Base-by-base conservation (phyloP, 2,329 filamentous ascomycete genomes). In the Phaeoacremonium minimum region DNA sequence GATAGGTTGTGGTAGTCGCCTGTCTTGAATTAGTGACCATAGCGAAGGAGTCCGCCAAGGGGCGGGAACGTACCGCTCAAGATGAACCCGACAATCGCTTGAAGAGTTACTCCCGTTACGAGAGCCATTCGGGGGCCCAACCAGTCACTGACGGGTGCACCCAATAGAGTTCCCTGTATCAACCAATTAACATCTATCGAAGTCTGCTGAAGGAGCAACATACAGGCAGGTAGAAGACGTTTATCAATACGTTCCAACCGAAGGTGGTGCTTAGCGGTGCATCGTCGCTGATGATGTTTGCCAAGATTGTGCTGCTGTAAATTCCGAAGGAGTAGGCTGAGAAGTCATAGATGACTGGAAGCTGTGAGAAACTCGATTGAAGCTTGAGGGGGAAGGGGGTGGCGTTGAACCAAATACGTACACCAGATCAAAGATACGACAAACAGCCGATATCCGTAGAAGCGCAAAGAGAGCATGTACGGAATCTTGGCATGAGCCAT, bases 191-290 rank as follows among this genome's bases (percentile, higher is more conserved):
- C n/a, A n/a, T n/a, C n/a, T n/a, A n/a, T n/a, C n/a, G n/a, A n/a
- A n/a, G n/a, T n/a, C n/a, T n/a, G n/a, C n/a, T n/a, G n/a, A n/a
- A n/a, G n/a, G n/a, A n/a, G n/a, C n/a, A n/a, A n/a, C n/a, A n/a
- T n/a, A n/a, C n/a, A 0, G 88, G 89, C 33, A 95, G 74, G 60
- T 94, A 94, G 60, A 95, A 95, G 44, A 88, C 66, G 58, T 93
- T 95, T 66, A 94, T 80, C 29, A 95, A 74, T 0, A 85, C 88
- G 55, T 87, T 89, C 88, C 88, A 95, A 28, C 88, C 90, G 43
- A 95, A 90, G 9, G 80, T 66, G 44, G 84, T 44, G 53, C 87
- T 91, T 2, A 95, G 66, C 0, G 83, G 74, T 0, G 77, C 69
- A 5, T 56, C 49, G 0, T 68, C 52, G 8, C 77, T 75, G 29